Evolutionary conservation across 2,329 filamentous ascomycete genomes (phyloP).

Genomic region (Alternaria solani): DNA sequence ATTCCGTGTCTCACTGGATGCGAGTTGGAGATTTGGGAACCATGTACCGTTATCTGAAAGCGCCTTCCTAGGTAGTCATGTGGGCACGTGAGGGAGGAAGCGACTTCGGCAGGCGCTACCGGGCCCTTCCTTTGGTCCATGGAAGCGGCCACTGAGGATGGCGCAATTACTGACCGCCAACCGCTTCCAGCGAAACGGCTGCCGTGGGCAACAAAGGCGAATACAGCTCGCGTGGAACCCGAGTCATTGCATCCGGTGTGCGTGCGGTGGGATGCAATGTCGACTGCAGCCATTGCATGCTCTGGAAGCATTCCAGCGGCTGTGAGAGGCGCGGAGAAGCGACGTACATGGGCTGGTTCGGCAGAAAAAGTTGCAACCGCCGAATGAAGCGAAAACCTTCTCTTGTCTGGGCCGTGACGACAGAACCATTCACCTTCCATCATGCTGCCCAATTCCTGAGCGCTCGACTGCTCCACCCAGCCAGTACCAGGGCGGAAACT

Average conservation of each 20-base stretch:
- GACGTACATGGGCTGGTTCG: constrained; percentile 4
- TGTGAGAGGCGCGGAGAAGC: background rate
- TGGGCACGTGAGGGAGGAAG: constrained; percentile 21
- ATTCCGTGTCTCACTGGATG: background rate
- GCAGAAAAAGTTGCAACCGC: constrained; percentile 13
- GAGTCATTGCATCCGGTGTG: constrained; percentile 1
- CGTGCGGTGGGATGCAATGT: background rate
- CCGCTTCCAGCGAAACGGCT: background rate
- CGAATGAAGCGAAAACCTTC: constrained; percentile 36
- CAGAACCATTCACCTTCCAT: constrained; percentile 30
- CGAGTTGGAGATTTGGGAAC: background rate
- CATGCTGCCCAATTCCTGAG: constrained; percentile 47
- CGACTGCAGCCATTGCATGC: constrained; percentile 1
- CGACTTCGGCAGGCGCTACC: constrained; percentile 21
- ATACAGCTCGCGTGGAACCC: background rate
- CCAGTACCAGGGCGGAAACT: constrained; percentile 29
- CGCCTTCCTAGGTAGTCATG: constrained; percentile 1
- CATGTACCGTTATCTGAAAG: background rate
- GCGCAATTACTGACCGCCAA: constrained; percentile 15
- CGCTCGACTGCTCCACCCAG: constrained; percentile 25
- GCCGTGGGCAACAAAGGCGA: constrained; percentile 1
- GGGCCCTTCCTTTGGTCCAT: constrained; percentile 4
- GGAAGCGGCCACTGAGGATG: constrained; percentile 19
- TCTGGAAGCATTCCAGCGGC: constrained; percentile 1
- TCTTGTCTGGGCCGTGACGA: constrained; percentile 21